phyloP scores from a whole-genome alignment of 176 grass and related monocot species.

The Avena eriantha region DNA sequence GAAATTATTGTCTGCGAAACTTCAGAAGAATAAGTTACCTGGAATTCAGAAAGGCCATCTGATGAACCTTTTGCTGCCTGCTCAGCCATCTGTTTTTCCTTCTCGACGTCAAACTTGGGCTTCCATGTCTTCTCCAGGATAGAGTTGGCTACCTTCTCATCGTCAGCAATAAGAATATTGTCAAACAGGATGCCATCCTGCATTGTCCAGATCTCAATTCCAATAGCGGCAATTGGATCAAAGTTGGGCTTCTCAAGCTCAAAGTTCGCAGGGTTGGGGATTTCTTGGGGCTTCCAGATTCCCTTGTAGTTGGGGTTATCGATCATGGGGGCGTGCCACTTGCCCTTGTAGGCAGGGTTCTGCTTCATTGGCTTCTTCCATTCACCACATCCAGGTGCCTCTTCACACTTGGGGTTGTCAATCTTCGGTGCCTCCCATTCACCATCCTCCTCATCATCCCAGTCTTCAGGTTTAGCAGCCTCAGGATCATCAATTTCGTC shows the following conservation, averaged over 20 bases:
- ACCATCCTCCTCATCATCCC: constrained; percentile 99
- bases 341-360: constrained; percentile 96
- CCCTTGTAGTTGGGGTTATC: constrained; percentile 98
- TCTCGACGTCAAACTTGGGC: constrained; percentile 89
- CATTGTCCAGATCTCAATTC: constrained; percentile 99
- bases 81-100: constrained; percentile 93
- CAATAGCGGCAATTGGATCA: constrained; percentile 85
- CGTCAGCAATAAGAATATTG: constrained; percentile 83
- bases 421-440: constrained; percentile 93
- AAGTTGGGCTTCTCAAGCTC: constrained; percentile 83
- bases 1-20: neutral
- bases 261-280: constrained; percentile 94
- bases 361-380: constrained; percentile 96
- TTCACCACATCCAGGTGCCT: constrained; percentile 90
- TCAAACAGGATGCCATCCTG: constrained; percentile 96
- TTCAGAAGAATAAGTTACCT: constrained; percentile 53
- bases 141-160: constrained; percentile 81
- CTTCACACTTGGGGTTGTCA: constrained; percentile 96
- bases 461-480: constrained; percentile 86
- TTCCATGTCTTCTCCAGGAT: constrained; percentile 86
- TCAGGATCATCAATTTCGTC: constrained; percentile 96
- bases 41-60: constrained; percentile 71
- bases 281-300: constrained; percentile 96
- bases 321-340: constrained; percentile 91
- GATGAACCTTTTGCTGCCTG: constrained; percentile 56